Percentiles rank a stretch among this genome's conserved stretches.
Conservation (phyloP, 768 basidiomycete species). For the Mycena olivaceomarginata region DNA sequence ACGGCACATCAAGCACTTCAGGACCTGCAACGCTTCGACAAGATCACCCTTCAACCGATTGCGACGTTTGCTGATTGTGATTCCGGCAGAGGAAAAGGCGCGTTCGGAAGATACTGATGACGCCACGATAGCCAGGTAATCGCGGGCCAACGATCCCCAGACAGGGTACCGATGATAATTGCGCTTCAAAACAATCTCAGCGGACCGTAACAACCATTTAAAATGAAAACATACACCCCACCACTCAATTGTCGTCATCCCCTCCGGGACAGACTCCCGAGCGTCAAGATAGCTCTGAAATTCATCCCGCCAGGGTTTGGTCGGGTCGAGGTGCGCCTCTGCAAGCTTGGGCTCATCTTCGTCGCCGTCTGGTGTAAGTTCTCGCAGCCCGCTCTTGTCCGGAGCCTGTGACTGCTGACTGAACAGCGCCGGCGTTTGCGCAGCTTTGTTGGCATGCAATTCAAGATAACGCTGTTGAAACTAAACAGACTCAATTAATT, state of each 20-base stretch:
- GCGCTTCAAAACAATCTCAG: background rate
- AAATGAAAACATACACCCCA: background rate
- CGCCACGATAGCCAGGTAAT: background rate
- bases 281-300: background rate
- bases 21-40: background rate
- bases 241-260: constrained; percentile 4
- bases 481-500: background rate
- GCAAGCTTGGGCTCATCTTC: background rate
- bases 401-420: too few relatives aligned
- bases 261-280: background rate
- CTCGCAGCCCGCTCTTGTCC: background rate
- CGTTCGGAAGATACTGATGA: background rate
- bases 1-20: background rate
- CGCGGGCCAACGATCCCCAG: background rate
- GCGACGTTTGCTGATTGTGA: background rate
- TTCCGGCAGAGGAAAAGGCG: background rate
- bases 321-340: background rate
- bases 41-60: background rate
- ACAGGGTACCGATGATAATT: background rate
- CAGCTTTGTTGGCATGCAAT: background rate
- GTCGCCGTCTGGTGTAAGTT: background rate
- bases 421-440: too few relatives aligned
- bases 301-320: background rate
- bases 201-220: background rate
- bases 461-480: background rate